Base-by-base conservation (phyloP, 2,329 filamentous ascomycete genomes). In the Geosmithia morbida region DNA sequence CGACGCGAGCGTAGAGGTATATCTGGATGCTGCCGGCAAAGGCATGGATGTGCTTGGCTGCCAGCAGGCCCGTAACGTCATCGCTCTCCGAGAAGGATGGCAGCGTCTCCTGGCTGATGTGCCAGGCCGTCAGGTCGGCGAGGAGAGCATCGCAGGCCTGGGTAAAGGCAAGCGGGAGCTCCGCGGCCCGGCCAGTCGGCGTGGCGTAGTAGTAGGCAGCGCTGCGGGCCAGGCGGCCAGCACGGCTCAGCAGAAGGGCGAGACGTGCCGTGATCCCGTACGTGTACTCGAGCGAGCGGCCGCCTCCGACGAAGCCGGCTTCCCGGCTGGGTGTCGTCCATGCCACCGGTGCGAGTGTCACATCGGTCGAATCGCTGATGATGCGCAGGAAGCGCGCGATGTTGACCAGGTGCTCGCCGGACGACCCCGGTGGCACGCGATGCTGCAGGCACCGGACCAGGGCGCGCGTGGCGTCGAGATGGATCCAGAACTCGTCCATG, bases 401-500 rank as follows among this genome's bases (percentile, higher is more conserved):
- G 46, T 50, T 50, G 16, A 50, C 39, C 10, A 50, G 44, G 44
- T 50, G 46, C 30, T 50, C 48, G 18, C 37, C 46, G n/a, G 33
- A 13, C 17, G 48, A 50, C 17, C 46, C 48, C 5, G 48, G 43
- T 26, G 20, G 14, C 16, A 29, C 22, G 22, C 22, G 22, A 8
- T 26, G 4, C 22, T 26, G 22, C 8, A 26, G 22, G 8, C 22
- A 8, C 8, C 17, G 39, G 10, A 41, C 40, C 2, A 50, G 37
- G 13, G 44, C 42, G 14, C 45, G 39, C 37, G 48, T 44, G 13
- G 46, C 48, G 16, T 50, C 43, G 2, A 50, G 39, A 43, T 50
- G 48, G 29, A 50, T 50, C 48, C 46, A 50, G 22, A 50, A 50
- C 30, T 50, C 48, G 46, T 20, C 48, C 48, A 50, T 50, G 18